Base-by-base conservation (phyloP, 129 eudicot genomes). In the Saussurea involucrata region DNA sequence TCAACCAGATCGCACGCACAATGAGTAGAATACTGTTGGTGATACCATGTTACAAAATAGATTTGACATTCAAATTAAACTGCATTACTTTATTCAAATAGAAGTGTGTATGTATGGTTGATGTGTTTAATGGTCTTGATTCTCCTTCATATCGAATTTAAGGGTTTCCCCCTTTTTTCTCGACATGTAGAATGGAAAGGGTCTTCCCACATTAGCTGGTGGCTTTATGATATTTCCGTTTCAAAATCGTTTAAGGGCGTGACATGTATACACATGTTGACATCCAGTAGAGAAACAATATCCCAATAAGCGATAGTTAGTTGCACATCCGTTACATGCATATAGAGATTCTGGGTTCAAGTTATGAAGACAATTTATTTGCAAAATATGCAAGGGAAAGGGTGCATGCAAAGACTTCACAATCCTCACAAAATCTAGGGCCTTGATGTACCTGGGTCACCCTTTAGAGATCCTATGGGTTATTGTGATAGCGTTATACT, bases 301-400 rank as follows among this genome's bases (percentile, higher is more conserved):
- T 60, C 28, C 65, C 28, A 58, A 31, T 29, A 73, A 73, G 68
- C 20, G 77, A 73, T 12, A 31, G 68, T 57, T 72, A 20, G 77
- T 57, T 72, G 29, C 36, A 33, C 3, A 15, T 37, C 24, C 20
- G 2, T 53, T 73, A 32, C 18, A 31, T 3, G 1, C 36, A 1
- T 49, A 22, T 18, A 72, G 46, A 53, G 66, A 53, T 72, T 28
- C 4, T 49, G 17, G 6, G 44, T 57, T 71, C 42, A 8, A 46
- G 36, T 71, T 27, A 17, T 4, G 40, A 18, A 28, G 55, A 15
- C 64, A 71, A 11, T 44, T 46, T 46, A 3, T 24, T 70, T 33
- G 55, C 24, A 12, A 68, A 34, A 68, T 68, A 33, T 68, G 28
- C 40, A 68, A 68, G n/a, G 21, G 49, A 28, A 49, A 71, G 8